Conservation (phyloP, 1,139 yeast species). For the Scheffersomyces titani region DNA sequence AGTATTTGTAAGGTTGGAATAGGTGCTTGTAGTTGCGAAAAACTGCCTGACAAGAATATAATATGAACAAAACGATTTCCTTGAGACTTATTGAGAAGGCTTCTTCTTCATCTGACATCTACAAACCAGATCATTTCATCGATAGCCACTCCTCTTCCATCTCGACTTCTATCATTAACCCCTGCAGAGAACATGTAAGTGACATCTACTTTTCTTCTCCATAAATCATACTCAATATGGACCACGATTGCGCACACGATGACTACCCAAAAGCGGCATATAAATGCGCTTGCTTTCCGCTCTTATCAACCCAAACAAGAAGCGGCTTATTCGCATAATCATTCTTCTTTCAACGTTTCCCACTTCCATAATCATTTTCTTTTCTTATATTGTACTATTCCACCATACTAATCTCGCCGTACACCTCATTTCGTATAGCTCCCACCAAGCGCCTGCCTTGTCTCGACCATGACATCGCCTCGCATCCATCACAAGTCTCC, state of each 20-base stretch:
- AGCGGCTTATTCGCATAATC: not conserved
- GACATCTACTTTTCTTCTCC: not conserved
- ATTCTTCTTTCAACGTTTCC: not conserved
- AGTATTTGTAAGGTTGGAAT: not conserved
- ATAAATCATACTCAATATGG: not conserved
- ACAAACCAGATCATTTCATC: not conserved
- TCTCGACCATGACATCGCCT: not conserved
- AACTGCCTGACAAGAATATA: not conserved
- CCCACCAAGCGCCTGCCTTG: not conserved
- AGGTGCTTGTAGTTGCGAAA: not conserved
- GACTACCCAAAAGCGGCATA: not conserved
- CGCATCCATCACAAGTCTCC: not conserved
- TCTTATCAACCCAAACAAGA: not conserved
- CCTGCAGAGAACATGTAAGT: not conserved
- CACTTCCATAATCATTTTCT: not conserved
- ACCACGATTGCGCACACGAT: not conserved
- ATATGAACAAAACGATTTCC: too few species aligned
- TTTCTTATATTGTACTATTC: not conserved
- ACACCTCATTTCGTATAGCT: not conserved
- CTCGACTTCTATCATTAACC: not conserved
- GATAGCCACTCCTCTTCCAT: not conserved
- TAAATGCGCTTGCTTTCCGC: constrained; percentile 1
- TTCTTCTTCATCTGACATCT: not conserved
- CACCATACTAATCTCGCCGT: not conserved
- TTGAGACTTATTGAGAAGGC: not conserved